phyloP scores from a whole-genome alignment of 805 yeast species.

The Candida palmyrensis region DNA sequence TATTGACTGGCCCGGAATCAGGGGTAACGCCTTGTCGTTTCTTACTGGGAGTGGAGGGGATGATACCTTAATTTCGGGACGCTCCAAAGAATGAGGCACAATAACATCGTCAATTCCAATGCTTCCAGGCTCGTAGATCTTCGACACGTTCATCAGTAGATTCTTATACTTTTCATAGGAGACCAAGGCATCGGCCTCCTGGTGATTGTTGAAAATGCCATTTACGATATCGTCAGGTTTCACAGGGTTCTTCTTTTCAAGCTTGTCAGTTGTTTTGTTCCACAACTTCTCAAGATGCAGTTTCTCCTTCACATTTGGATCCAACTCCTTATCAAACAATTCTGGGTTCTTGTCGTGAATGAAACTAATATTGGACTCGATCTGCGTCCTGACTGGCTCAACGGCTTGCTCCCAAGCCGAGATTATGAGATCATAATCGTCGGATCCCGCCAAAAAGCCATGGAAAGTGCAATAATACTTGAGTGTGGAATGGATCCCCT shows the following conservation, averaged over 20 bases:
- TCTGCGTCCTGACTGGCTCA: constrained; percentile 31
- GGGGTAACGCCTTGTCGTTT: no score
- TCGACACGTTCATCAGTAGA: constrained; percentile 17
- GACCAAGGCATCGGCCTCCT: constrained; percentile 27
- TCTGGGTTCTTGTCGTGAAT: constrained; percentile 33
- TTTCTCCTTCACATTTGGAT: constrained; percentile 22
- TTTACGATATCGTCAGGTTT: constrained; percentile 21
- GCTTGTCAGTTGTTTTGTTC: constrained; percentile 19
- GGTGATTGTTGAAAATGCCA: constrained; percentile 28
- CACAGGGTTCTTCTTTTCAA: constrained; percentile 18
- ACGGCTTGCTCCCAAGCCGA: constrained; percentile 34
- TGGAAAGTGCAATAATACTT: constrained; percentile 18
- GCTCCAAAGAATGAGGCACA: constrained; percentile 8
- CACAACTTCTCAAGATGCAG: constrained; percentile 20
- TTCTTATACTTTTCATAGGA: constrained; percentile 24
- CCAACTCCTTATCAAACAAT: constrained; percentile 28
- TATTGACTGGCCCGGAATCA: no score
- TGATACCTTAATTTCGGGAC: no score
- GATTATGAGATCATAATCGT: constrained; percentile 26
- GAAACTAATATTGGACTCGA: constrained; percentile 29
- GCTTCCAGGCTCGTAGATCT: constrained; percentile 24
- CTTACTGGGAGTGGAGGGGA: constrained; percentile 7
- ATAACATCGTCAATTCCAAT: constrained; percentile 10
- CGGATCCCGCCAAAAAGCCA: constrained; percentile 14
- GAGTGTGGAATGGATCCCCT: constrained; percentile 18